Conservation (phyloP, 352 stramenopile genomes). For the Peronospora belbahrii region DNA sequence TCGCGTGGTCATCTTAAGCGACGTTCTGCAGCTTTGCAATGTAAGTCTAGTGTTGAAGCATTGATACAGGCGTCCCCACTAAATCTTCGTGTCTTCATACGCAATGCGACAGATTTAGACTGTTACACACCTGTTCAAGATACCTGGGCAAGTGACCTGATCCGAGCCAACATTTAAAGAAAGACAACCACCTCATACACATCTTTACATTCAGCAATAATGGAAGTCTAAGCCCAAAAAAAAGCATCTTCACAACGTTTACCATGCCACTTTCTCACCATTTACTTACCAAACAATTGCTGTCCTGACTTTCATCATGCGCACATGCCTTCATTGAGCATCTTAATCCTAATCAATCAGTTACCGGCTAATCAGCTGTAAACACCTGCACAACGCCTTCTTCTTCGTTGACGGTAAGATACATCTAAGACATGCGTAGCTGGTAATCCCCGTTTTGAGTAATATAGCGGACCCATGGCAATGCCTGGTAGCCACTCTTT, state of each 20-base stretch:
- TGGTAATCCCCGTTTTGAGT: slow-evolving; percentile 99
- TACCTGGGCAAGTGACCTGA: no score
- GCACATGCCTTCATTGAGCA: slow-evolving; percentile 14
- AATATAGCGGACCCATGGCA: slow-evolving; percentile 99
- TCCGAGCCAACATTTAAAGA: slow-evolving; percentile 2
- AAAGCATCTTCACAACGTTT: slow-evolving; percentile 9
- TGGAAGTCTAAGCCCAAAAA: slow-evolving; percentile 17
- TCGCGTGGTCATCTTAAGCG: no score
- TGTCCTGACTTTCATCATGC: slow-evolving; percentile 1
- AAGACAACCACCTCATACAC: slow-evolving; percentile 22
- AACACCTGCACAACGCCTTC: slow-evolving; percentile 9
- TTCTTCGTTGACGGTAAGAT: slow-evolving; percentile 1
- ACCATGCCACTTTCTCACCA: slow-evolving; percentile 10
- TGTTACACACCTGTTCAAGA: no score
- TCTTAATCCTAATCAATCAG: slow-evolving; percentile 9
- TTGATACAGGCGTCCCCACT: no score
- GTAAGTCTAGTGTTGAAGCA: no score
- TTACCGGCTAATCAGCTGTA: slow-evolving; percentile 3
- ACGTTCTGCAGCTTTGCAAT: no score
- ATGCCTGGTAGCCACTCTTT: slow-evolving; percentile 98
- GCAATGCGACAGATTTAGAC: no score
- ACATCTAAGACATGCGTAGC: slow-evolving; percentile 94
- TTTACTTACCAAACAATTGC: slow-evolving; percentile 25
- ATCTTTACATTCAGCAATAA: slow-evolving; percentile 27
- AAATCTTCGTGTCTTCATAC: no score